Base-by-base conservation (phyloP, 108 stramenopile species). In the Nannochloropsis gaditana region DNA sequence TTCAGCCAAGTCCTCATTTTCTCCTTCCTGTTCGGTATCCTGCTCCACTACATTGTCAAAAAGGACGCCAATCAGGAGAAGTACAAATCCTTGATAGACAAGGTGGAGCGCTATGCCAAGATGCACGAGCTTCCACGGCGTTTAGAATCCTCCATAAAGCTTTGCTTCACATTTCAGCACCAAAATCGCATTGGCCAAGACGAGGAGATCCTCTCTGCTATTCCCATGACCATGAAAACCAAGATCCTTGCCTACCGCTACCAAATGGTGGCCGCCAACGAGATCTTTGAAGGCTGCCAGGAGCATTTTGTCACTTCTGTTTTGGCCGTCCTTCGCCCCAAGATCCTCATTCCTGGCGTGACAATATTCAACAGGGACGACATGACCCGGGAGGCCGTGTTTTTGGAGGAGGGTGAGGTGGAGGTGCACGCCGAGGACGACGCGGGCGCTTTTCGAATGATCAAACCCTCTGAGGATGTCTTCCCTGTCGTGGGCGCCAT, bases 171-270 rank as follows among this genome's bases (percentile, higher is more conserved):
- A 4, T 73, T 73, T 6, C 59, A 73, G 59, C 59, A 73, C 59
- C 59, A 73, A 8, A 73, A 73, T 4, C 59, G 59, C 59, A 73
- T 73, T n/a, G 59, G 59, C 4, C 59, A 73, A 73, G 59, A 73
- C 6, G 59, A 73, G n/a, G 59, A 73, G 59, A 73, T 73, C 59
- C 59, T 73, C 19, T 15, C 59, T 73, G 59, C 59, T n/a, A 73
- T 73, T 6, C 59, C 59, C 8, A 73, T 73, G 59, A 73, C 59
- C 59, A 73, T 73, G 59, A 15, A n/a, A 15, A 73, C 59, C 8
- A 73, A 73, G n/a, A 73, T 73, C n/a, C 59, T 73, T n/a, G 59
- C 59, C 59, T n/a, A 73, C 59, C 59, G 59, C 59, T 73, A 73
- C n/a, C 15, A 73, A n/a, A 73, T 73, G 59, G 59, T 73, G 19